Base-by-base conservation (phyloP, 2,329 filamentous ascomycete species). In the Hypoxylon sp. region DNA sequence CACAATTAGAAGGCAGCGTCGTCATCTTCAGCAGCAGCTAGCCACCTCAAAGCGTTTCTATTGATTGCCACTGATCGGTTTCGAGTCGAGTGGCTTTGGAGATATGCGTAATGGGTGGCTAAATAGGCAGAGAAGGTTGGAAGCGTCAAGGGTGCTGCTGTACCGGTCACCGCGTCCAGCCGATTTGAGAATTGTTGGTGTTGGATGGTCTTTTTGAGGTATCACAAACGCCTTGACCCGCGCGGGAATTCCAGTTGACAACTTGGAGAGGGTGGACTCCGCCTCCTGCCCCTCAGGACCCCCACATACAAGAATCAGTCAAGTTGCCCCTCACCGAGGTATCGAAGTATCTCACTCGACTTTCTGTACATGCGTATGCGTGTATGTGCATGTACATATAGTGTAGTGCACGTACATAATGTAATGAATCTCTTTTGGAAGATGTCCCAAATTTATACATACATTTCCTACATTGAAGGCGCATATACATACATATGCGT, bases 301-400 rank as follows among this genome's bases (percentile, higher is more conserved):
- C 56, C 60, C 41, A 55, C 53, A 34, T 19, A 46, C 9, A 23
- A 46, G 30, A 60, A 60, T 23, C 10, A 51, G 43, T n/a, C n/a
- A n/a, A n/a, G n/a, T 59, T 64, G 55, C 61, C 61, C 61, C 61
- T 64, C 61, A 64, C 17, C 48, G 28, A 57, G 51, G 23, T 56
- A 57, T 34, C 43, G 14, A 55, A 50, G 38, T 61, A 61, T 19
- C 34, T 6, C 6, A 7, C 28, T 9, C 28, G 5, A 30, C 28
- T 30, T 30, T 7, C 3, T 25, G 25, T 25, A 5, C 23, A 25
- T 25, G 2, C 2, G 5, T 25, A 23, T 23, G 5, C 23, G 5
- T 23, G 23, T 23, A 23, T 28, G 25, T 28, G 3, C 6, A 28
- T 5, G 25, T 28, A 7, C 28, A 30, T 30, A 7, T 9, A 30